Conservation (phyloP, 208 protist species). For the Phytomonas sp. region DNA sequence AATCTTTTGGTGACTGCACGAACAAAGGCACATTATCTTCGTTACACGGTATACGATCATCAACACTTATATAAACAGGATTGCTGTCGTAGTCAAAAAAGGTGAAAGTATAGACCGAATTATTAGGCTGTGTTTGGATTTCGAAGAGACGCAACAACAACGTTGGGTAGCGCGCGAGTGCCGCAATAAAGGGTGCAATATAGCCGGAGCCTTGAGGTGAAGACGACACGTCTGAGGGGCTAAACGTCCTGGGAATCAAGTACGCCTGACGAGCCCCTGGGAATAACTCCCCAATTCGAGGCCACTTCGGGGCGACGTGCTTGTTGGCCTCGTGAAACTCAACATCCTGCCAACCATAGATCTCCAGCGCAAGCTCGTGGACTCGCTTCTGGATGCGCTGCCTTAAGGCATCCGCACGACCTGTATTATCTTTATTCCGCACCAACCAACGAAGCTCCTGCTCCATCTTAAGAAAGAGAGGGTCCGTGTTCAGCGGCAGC, state of each 20-base stretch:
- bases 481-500: slow-evolving; percentile 64
- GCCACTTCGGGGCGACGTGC: slow-evolving; percentile 64
- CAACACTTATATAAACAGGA: slow-evolving; percentile 70
- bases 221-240: slow-evolving; percentile 27
- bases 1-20: slow-evolving; percentile 31
- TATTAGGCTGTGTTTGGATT: slow-evolving; percentile 43
- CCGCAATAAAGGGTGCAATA: slow-evolving; percentile 70
- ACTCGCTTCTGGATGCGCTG: slow-evolving; percentile 41
- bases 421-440: slow-evolving; percentile 24
- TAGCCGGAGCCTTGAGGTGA: slow-evolving; percentile 45
- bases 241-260: slow-evolving; percentile 24
- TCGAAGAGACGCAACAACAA: slow-evolving; percentile 65
- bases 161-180: slow-evolving; percentile 46
- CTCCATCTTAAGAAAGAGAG: slow-evolving; percentile 61
- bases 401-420: slow-evolving; percentile 35
- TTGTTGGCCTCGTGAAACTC: slow-evolving; percentile 72
- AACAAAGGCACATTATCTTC: slow-evolving; percentile 45
- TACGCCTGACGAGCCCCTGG: slow-evolving; percentile 38
- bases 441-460: slow-evolving; percentile 51
- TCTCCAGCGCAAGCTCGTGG: slow-evolving; percentile 50
- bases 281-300: slow-evolving; percentile 68
- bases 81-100: slow-evolving; percentile 83
- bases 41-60: slow-evolving; percentile 75
- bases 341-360: slow-evolving; percentile 71
- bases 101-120: slow-evolving; percentile 66